Percentiles rank a stretch among this genome's conserved stretches.
phyloP scores from a whole-genome alignment of 1,139 yeast species.

The Taphrina betulina region DNA sequence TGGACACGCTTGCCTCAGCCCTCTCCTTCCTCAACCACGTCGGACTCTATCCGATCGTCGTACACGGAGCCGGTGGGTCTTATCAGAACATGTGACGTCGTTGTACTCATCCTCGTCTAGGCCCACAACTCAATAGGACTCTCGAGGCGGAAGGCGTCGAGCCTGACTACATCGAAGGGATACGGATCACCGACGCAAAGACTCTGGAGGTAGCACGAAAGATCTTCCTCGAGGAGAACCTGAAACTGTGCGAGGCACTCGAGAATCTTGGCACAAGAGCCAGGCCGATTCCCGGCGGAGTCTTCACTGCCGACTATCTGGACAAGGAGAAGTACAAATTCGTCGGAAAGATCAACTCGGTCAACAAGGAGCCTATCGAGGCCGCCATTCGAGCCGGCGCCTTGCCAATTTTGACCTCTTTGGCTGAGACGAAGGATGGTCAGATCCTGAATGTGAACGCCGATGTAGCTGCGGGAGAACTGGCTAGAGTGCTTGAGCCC shows the following conservation, averaged over 20 bases:
- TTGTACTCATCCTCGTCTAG: not conserved
- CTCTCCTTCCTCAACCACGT: conserved; percentile 94
- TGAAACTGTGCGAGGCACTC: conserved; percentile 89
- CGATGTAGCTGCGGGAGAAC: conserved; percentile 97
- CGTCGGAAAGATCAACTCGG: conserved; percentile 85
- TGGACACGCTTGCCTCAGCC: conserved; percentile 91
- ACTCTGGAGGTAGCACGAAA: conserved; percentile 96
- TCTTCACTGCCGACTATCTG: conserved; percentile 87
- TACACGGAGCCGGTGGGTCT: conserved; percentile 79
- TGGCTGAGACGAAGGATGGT: conserved; percentile 95
- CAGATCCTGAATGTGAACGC: conserved; percentile 97
- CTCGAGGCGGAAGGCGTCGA: conserved; percentile 92
- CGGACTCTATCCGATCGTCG: conserved; percentile 91
- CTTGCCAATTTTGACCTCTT: conserved; percentile 88
- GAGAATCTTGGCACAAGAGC: conserved; percentile 97
- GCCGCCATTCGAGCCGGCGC: conserved; percentile 96
- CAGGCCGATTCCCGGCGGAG: conserved; percentile 98
- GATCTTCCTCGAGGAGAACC: conserved; percentile 91
- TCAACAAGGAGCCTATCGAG: conserved; percentile 87
- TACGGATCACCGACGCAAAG: conserved; percentile 88
- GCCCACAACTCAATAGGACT: conserved; percentile 95
- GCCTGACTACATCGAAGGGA: conserved; percentile 94
- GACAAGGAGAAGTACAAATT: conserved; percentile 87
- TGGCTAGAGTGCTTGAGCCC: conserved; percentile 95
- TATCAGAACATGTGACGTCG: not conserved